Evolutionary conservation across 1,284 basidiomycete genomes (phyloP).

Genomic region (Trichosporon sp.): DNA sequence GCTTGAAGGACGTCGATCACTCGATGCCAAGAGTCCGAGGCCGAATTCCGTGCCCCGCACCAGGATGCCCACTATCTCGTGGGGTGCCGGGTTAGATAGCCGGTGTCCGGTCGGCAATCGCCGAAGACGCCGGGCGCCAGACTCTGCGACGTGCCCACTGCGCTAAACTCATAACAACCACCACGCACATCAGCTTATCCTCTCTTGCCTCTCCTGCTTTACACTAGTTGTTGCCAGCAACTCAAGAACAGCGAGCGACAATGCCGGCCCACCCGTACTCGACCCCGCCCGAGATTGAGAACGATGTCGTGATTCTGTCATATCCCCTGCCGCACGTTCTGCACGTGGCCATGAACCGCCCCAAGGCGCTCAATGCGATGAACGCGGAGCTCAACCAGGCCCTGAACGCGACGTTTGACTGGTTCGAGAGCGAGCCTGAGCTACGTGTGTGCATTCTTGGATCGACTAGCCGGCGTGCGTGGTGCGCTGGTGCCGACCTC

Average conservation of each 20-base stretch:
- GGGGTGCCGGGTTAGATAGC: not conserved
- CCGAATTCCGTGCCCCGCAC: not conserved
- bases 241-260: not conserved
- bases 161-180: not conserved
- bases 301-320: constrained; percentile 11
- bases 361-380: constrained; percentile 19
- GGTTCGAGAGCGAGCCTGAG: constrained; percentile 17
- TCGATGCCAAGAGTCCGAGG: no score
- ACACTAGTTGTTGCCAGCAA: no score
- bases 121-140: not conserved
- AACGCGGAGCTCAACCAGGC: constrained; percentile 11
- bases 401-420: constrained; percentile 14
- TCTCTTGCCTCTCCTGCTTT: not conserved
- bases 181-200: not conserved
- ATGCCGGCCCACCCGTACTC: constrained; percentile 1
- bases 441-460: constrained; percentile 16
- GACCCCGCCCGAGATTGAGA: constrained; percentile 8
- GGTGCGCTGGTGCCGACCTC: constrained; percentile 19
- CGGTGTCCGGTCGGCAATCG: not conserved
- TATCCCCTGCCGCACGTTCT: constrained; percentile 16
- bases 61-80: not conserved
- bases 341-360: constrained; percentile 20
- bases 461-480: constrained; percentile 11
- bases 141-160: not conserved
- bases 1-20: no score